Evolutionary conservation across 2,329 filamentous ascomycete genomes (phyloP).

Genomic region (Aspergillus alliaceus): DNA sequence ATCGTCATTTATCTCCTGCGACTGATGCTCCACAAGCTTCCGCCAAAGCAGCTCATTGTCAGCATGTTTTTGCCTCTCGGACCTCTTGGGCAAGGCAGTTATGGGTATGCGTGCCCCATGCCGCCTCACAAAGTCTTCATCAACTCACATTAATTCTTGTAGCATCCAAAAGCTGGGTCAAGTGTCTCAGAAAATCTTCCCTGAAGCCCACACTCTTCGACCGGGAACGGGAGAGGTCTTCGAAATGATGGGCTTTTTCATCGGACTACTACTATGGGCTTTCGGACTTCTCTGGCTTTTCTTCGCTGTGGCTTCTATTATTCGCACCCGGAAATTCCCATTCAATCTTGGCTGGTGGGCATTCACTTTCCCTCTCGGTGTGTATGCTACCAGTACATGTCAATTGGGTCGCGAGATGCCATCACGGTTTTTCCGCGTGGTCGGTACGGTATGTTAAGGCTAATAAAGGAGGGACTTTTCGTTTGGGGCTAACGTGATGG

Average conservation of each 20-base stretch:
- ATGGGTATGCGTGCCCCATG: slow-evolving; percentile 38
- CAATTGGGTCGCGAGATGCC: slow-evolving; percentile 52
- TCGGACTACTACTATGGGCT: slow-evolving; percentile 39
- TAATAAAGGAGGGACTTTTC: too few relatives aligned
- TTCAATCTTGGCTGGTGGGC: slow-evolving; percentile 67
- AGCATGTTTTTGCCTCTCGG: slow-evolving; percentile 68
- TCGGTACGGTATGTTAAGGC: slow-evolving; percentile 48
- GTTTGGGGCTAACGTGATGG: neutral
- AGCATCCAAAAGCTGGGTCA: slow-evolving; percentile 52
- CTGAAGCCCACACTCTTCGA: slow-evolving; percentile 33
- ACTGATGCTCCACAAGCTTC: slow-evolving; percentile 65
- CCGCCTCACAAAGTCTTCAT: neutral
- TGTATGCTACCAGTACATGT: slow-evolving; percentile 51
- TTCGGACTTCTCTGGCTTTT: slow-evolving; percentile 44
- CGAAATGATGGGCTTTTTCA: slow-evolving; percentile 37
- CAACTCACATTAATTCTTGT: neutral
- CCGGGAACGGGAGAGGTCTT: slow-evolving; percentile 31
- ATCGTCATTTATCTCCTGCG: slow-evolving; percentile 70
- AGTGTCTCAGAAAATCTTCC: slow-evolving; percentile 42
- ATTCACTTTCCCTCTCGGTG: slow-evolving; percentile 60
- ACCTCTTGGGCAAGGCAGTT: slow-evolving; percentile 66
- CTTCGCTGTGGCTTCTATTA: slow-evolving; percentile 39
- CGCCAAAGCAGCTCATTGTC: slow-evolving; percentile 66
- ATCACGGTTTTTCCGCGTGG: slow-evolving; percentile 55
- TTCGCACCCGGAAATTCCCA: slow-evolving; percentile 44